phyloP scores from a whole-genome alignment of 2,329 filamentous ascomycete genomes.

The Epichloe scottii region DNA sequence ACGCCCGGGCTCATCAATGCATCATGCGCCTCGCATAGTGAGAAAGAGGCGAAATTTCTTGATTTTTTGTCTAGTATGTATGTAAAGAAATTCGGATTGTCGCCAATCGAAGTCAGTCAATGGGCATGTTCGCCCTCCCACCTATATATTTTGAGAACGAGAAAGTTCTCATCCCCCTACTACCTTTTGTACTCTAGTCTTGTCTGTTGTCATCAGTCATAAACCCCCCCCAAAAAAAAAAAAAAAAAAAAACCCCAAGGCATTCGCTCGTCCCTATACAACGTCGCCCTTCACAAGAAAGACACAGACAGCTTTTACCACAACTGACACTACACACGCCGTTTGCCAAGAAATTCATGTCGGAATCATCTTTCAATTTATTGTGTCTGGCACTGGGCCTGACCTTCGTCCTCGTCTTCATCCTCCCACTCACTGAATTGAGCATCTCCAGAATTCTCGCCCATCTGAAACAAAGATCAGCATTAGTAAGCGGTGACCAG shows the following conservation, averaged over 20 bases:
- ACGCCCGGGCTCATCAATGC: not conserved
- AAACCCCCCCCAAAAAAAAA: not conserved
- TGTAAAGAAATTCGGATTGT: not conserved
- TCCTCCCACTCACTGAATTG: slow-evolving; percentile 57
- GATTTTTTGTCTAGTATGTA: not conserved
- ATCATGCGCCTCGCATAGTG: not conserved
- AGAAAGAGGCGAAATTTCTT: not conserved
- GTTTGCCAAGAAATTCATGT: not conserved
- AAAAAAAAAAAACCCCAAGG: not conserved
- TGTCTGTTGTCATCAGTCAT: slow-evolving; percentile 7
- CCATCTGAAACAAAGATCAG: slow-evolving; percentile 39
- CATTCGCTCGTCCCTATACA: not conserved
- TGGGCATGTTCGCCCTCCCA: not conserved
- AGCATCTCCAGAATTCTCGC: slow-evolving; percentile 56
- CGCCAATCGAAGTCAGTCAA: not conserved
- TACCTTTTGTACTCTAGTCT: not conserved
- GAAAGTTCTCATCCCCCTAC: not conserved
- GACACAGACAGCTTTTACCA: not conserved
- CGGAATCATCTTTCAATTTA: slow-evolving; percentile 25
- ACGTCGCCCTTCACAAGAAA: not conserved
- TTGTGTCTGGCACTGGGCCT: slow-evolving; percentile 62
- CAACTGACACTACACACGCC: not conserved
- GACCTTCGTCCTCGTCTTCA: slow-evolving; percentile 54
- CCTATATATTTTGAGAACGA: not conserved
- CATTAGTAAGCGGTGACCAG: slow-evolving; percentile 13